Conservation (phyloP, 1,284 basidiomycete genomes). For the Phlebopus sp. region DNA sequence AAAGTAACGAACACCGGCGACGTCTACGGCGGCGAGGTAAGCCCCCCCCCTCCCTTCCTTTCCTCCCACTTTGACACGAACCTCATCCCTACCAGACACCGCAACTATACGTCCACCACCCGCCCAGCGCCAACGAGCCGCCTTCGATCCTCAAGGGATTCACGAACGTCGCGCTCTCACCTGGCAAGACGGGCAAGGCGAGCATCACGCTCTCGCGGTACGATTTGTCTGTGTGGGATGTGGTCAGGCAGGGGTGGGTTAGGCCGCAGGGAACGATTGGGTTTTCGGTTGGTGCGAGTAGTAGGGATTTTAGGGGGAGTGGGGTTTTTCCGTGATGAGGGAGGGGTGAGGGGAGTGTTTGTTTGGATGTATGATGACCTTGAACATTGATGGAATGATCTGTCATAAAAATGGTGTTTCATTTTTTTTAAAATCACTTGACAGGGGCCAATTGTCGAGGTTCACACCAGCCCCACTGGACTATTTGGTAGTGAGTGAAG, state of each 20-base stretch:
- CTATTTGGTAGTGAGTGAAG: too few relatives aligned
- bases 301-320: slow-evolving; percentile 39
- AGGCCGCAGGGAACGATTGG: slow-evolving; percentile 36
- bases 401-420: too few relatives aligned
- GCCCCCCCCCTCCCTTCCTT: too few relatives aligned
- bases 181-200: slow-evolving; percentile 44
- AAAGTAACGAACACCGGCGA: slow-evolving; percentile 52
- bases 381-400: too few relatives aligned
- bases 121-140: slow-evolving; percentile 49
- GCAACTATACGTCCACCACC: slow-evolving; percentile 59
- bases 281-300: slow-evolving; percentile 47
- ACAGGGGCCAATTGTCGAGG: too few relatives aligned
- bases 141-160: slow-evolving; percentile 61
- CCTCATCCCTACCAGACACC: slow-evolving; percentile 38
- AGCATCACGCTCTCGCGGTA: slow-evolving; percentile 54
- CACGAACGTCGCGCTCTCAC: slow-evolving; percentile 45
- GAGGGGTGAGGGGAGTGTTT: too few relatives aligned
- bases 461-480: too few relatives aligned
- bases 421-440: too few relatives aligned
- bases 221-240: slow-evolving; percentile 58
- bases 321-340: slow-evolving; percentile 23
- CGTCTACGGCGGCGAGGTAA: slow-evolving; percentile 49
- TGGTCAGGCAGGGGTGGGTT: slow-evolving; percentile 39
- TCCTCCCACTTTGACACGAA: too few relatives aligned
- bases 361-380: too few relatives aligned